These are phyloP conservation scores for Aspergillus oerlinghausenensis DNA, from an alignment of 2,329 filamentous ascomycete genomes.

Conservation along the genomic window DNA sequence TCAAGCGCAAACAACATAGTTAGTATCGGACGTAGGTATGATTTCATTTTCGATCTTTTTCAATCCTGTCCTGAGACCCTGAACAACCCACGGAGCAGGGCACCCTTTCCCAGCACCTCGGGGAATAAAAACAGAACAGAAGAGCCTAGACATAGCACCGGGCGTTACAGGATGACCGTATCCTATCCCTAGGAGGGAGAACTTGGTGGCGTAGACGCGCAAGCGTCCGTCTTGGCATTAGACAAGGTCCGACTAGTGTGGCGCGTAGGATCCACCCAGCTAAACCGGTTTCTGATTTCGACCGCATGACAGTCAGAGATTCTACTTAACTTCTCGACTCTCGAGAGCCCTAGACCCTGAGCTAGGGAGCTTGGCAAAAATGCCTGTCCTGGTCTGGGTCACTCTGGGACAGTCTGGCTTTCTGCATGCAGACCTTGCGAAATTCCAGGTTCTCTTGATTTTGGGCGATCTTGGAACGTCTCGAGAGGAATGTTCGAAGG, in stretches of 20 bases:
- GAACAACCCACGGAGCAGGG: background rate
- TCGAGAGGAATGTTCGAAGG: background rate
- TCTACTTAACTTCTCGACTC: background rate
- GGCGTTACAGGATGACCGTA: slow-evolving; percentile 15
- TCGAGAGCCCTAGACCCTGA: background rate
- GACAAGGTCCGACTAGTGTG: slow-evolving; percentile 28
- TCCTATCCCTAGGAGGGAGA: slow-evolving; percentile 9
- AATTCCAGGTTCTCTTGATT: background rate
- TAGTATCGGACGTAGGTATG: background rate
- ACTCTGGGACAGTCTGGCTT: background rate
- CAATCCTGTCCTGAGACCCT: background rate
- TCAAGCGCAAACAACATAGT: background rate
- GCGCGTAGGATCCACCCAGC: slow-evolving; percentile 16
- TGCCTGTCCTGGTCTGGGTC: background rate
- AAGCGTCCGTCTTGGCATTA: slow-evolving; percentile 36
- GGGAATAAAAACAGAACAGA: slow-evolving; percentile 3
- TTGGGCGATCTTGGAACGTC: background rate
- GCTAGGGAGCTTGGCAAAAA: slow-evolving; percentile 3
- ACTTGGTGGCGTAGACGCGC: slow-evolving; percentile 33
- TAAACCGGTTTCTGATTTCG: slow-evolving; percentile 17
- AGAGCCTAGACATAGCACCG: slow-evolving; percentile 1
- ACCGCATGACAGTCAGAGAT: background rate
- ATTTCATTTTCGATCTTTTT: background rate
- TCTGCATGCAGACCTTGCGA: background rate
- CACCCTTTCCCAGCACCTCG: background rate